Evolutionary conservation across 495 filamentous ascomycete species (phyloP).

Genomic region (Hypoxylon cercidicola): DNA sequence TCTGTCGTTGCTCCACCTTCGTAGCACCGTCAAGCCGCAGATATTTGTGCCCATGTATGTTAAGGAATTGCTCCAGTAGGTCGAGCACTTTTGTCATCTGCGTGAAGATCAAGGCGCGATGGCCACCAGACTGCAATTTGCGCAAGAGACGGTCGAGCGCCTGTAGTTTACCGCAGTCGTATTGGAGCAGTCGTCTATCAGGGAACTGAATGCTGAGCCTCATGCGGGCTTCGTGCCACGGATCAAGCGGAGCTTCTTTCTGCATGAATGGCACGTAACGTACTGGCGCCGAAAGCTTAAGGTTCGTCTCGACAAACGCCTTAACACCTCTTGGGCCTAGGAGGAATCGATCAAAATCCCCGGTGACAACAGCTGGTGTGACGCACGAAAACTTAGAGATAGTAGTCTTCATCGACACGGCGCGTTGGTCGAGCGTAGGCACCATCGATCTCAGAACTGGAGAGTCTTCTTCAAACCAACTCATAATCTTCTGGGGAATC

Average conservation of each 20-base stretch:
- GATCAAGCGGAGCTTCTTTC: conserved; percentile 68
- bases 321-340: conserved; percentile 70
- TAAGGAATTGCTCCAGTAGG: conserved; percentile 96
- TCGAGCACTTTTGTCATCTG: conserved; percentile 99
- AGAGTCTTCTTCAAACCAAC: conserved; percentile 79
- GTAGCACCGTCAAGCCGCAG: conserved; percentile 94
- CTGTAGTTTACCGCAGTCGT: conserved; percentile 98
- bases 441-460: conserved; percentile 77
- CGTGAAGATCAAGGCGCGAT: conserved; percentile 96
- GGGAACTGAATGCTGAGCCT: conserved; percentile 95
- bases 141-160: conserved; percentile 87
- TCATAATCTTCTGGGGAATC: conserved; percentile 63
- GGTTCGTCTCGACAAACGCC: conserved; percentile 63
- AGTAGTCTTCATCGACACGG: conserved; percentile 73
- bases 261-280: conserved; percentile 61
- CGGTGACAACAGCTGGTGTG: conserved; percentile 85
- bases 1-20: conserved; percentile 93
- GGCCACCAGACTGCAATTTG: conserved; percentile 86
- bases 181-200: conserved; percentile 93
- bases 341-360: conserved; percentile 75
- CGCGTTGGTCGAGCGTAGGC: conserved; percentile 75
- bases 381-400: conserved; percentile 90
- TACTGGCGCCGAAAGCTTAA: conserved; percentile 57
- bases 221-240: conserved; percentile 94
- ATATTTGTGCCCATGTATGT: conserved; percentile 97